Conservation (phyloP, 192 early-diverging fungal species). For the Coemansia interrupta region DNA sequence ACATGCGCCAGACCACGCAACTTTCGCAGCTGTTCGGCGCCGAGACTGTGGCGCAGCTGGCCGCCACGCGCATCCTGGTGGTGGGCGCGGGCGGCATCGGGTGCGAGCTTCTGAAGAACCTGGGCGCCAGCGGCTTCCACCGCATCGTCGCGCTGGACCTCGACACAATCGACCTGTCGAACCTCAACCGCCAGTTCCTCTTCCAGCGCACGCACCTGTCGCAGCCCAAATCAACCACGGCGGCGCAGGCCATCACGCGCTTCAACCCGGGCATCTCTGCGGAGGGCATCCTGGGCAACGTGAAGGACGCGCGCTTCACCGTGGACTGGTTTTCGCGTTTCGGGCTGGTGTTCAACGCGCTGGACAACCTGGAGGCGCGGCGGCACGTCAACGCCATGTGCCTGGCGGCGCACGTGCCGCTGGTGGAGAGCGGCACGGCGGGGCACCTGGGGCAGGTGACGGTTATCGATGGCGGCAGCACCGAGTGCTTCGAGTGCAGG, state of each 20-base stretch:
- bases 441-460: conserved; percentile 92
- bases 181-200: conserved; percentile 98
- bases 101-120: conserved; percentile 95
- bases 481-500: conserved; percentile 93
- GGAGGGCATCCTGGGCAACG: conserved; percentile 73
- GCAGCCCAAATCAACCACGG: conserved; percentile 88
- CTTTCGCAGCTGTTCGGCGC: conserved; percentile 28
- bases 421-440: conserved; percentile 95
- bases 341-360: conserved; percentile 89
- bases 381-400: conserved; percentile 95
- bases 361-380: conserved; percentile 94
- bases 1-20: conserved; percentile 10
- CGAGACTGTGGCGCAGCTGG: conserved; percentile 10
- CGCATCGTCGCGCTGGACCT: conserved; percentile 87
- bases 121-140: conserved; percentile 83
- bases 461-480: conserved; percentile 70
- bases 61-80: conserved; percentile 56
- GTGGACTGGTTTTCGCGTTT: conserved; percentile 86
- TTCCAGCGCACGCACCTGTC: conserved; percentile 93
- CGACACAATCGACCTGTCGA: conserved; percentile 97
- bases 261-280: conserved; percentile 79
- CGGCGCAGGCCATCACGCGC: conserved; percentile 71
- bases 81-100: conserved; percentile 95
- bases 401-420: conserved; percentile 79
- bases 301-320: conserved; percentile 81